phyloP scores from a whole-genome alignment of 2,329 filamentous ascomycete genomes.

The Dendrostoma leiphaemia region DNA sequence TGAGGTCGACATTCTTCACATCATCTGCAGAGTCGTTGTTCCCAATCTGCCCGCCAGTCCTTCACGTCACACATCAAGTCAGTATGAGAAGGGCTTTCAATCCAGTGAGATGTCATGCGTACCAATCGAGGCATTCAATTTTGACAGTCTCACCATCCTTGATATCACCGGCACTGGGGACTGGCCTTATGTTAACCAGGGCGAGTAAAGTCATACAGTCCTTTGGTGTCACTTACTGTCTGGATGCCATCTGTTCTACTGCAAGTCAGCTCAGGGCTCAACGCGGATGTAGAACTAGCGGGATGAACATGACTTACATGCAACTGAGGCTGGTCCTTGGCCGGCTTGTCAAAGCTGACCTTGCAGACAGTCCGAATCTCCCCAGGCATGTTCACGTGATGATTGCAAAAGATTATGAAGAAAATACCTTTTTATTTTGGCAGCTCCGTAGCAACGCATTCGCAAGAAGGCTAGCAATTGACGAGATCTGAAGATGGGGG shows the following conservation, averaged over 20 bases:
- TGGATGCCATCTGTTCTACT: constrained; percentile 87
- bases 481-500: background rate
- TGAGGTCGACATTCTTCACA: constrained; percentile 79
- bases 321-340: constrained; percentile 65
- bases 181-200: constrained; percentile 43
- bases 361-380: constrained; percentile 66
- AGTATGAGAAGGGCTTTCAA: constrained; percentile 9
- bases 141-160: constrained; percentile 85
- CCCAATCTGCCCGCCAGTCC: constrained; percentile 76
- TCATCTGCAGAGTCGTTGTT: constrained; percentile 93
- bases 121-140: constrained; percentile 88
- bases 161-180: constrained; percentile 71
- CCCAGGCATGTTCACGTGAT: constrained; percentile 21
- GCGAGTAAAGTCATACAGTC: background rate
- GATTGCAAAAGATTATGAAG: too few species aligned
- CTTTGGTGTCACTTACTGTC: constrained; percentile 60
- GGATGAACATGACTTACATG: constrained; percentile 56
- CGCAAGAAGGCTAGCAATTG: background rate
- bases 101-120: too few species aligned
- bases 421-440: too few species aligned
- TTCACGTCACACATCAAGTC: constrained; percentile 22
- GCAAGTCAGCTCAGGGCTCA: background rate
- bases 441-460: background rate
- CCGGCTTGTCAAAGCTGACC: constrained; percentile 70
- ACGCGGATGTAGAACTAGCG: background rate